Base-by-base conservation (phyloP, 2,329 filamentous ascomycete genomes). In the Aureobasidium lini region DNA sequence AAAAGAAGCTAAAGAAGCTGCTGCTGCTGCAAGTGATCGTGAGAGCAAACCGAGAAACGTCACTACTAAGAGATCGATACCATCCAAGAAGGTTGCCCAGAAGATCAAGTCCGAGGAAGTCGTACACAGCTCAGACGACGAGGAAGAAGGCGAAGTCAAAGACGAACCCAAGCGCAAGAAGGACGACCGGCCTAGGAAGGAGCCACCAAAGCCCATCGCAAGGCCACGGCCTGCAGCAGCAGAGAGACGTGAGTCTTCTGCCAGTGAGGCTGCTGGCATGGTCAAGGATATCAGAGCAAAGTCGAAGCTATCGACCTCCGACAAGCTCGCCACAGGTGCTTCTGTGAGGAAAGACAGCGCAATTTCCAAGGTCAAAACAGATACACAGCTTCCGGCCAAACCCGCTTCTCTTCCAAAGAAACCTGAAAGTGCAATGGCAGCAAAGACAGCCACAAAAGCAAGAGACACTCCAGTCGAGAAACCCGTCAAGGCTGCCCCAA, bases 51-150 rank as follows among this genome's bases (percentile, higher is more conserved):
- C n/a, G 75, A 75, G 53, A 36, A 60, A 50, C 1, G 29, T 52
- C 16, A 52, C 57, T 23, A 43, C 62, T 60, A 67, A 64, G 60
- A 68, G 63, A 59, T 61, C 62, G 4, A 39, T 48, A 53, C 60
- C 62, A 44, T 40, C 64, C 59, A 61, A 62, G 68, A 31, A 75
- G 68, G 28, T 74, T 67, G 49, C 76, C 68, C 34, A 60, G 64
- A 72, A 79, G 64, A 75, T 79, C 70, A 82, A 82, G 66, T 82
- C 79, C 8, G 76, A 77, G 1, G 80, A 82, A 66, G 76, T 77
- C 56, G 77, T 82, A 23, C 73, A 79, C 58, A 78, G 80, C 64
- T 82, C 80, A 10, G 69, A 71, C 44, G 75, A 75, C 48, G 77
- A 71, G 36, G 64, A 61, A 18, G 67, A 65, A 53, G 64, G 63